Conservation (phyloP, 202 grass and related monocot species). For the Zoysia matrella region DNA sequence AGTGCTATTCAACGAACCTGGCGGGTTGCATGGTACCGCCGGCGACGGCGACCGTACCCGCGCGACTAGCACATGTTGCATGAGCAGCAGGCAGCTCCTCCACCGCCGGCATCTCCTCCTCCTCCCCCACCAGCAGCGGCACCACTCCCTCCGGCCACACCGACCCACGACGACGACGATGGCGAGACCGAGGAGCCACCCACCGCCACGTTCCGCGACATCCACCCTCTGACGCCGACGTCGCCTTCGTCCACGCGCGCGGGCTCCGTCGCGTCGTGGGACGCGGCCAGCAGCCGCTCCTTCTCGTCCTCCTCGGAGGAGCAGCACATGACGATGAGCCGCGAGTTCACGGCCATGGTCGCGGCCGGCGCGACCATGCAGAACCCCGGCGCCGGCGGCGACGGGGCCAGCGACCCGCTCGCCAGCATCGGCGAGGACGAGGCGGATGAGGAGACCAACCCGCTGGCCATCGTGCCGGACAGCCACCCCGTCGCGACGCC, state of each 20-base stretch:
- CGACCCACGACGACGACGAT: conserved; percentile 7
- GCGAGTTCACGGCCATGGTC: conserved; percentile 92
- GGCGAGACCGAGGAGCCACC: conserved; percentile 1
- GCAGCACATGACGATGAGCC: conserved; percentile 28
- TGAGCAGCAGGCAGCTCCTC: conserved; percentile 49
- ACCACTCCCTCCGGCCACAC: background rate
- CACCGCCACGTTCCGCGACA: conserved; percentile 70
- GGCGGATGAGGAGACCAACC: conserved; percentile 50
- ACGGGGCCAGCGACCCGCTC: conserved; percentile 23
- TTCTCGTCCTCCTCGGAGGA: conserved; percentile 56
- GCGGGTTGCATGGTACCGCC: too few species aligned
- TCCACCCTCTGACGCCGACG: conserved; percentile 63
- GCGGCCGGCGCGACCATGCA: conserved; percentile 68
- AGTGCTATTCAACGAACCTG: too few species aligned
- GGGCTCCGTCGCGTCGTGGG: conserved; percentile 55
- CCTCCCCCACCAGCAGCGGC: too few species aligned
- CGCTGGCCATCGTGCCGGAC: conserved; percentile 69
- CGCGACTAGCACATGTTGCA: conserved; percentile 63
- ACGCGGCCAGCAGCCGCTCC: conserved; percentile 67
- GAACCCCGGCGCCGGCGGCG: background rate
- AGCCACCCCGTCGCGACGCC: conserved; percentile 57
- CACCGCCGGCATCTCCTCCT: too few species aligned
- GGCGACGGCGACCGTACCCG: too few species aligned
- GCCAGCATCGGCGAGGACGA: conserved; percentile 82
- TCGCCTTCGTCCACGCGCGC: conserved; percentile 41